Evolutionary conservation across 202 grass and related monocot genomes (phyloP), one percentile per base, ranked within the genome.

Genomic region (Cymbopogon flexuosus): DNA sequence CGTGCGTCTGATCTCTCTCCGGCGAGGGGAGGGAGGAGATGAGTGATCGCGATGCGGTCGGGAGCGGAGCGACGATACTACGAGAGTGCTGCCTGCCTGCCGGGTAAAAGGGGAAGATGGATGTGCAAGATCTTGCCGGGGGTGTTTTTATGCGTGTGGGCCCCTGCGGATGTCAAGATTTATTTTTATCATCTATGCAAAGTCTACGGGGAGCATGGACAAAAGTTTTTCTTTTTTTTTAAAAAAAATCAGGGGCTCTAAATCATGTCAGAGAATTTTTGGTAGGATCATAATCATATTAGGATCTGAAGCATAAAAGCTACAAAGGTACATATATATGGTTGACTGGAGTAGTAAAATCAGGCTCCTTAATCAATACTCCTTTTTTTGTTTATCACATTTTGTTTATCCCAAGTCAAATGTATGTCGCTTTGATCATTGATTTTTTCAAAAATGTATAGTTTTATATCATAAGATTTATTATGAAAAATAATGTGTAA

Each of bases 11-110:
- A 82, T 89, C 84, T 83, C 88, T 89, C 88, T 79, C 88, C 88
- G 84, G 88, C 88, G 75, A 75, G 57, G n/a, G 22, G 41, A 33
- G n/a, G 70, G 39, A 82, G 43, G 81, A 21, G 70, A 51, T 21
- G 75, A 65, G 1, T 75, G 79, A 89, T 89, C 83, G 83, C 83
- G 87, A 86, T 89, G 73, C 87, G 67, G 77, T 66, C 5, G 74
- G 72, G 72, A 22, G 40, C 1, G 0, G 12, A 46, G 43, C 52
- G 42, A 43, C 41, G 9, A 73, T 10, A 40, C 8, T 40, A 80
- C 56, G 27, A 75, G 47, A 75, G 47, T 58, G 81, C 70, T 81
- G n/a, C n/a, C 35, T 36, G 41, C 41, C 41, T 45, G 71, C 83
- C 77, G 79, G 79, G 79, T 9, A 73, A 33, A 65, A 65, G 47